Evolutionary conservation across 1,139 yeast genomes (phyloP).

Genomic region (Zygosaccharomyces pseudobailii): DNA sequence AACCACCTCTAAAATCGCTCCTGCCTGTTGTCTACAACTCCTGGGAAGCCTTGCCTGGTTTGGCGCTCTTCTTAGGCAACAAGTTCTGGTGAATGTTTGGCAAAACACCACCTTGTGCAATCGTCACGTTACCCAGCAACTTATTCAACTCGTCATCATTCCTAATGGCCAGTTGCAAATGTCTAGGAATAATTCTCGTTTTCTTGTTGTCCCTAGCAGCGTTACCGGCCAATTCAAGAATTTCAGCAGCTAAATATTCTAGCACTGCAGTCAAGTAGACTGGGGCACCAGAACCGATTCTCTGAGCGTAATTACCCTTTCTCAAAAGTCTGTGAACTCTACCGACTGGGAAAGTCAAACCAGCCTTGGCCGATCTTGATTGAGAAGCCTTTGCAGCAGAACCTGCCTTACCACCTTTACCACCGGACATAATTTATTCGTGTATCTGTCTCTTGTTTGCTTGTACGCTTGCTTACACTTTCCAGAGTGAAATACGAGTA

Average conservation of each 20-base stretch:
- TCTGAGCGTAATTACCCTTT: slow-evolving; percentile 98
- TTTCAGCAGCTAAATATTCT: slow-evolving; percentile 96
- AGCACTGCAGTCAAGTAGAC: slow-evolving; percentile 94
- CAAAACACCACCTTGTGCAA: slow-evolving; percentile 97
- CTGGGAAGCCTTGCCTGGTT: slow-evolving; percentile 76
- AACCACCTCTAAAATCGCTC: background rate
- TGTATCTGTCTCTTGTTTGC: slow-evolving; percentile 23
- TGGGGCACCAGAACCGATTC: slow-evolving; percentile 98
- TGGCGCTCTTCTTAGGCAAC: slow-evolving; percentile 88
- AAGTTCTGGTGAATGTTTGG: slow-evolving; percentile 96
- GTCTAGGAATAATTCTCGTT: slow-evolving; percentile 98
- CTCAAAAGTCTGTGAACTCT: slow-evolving; percentile 96
- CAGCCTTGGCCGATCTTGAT: slow-evolving; percentile 97
- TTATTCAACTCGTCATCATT: slow-evolving; percentile 96
- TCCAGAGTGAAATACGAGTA: background rate
- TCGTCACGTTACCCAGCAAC: slow-evolving; percentile 87
- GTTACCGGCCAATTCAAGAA: slow-evolving; percentile 96
- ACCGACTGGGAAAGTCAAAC: slow-evolving; percentile 99
- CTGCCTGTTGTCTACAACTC: slow-evolving; percentile 51
- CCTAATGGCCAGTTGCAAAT: slow-evolving; percentile 96
- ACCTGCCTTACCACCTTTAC: slow-evolving; percentile 98
- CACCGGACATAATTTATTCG: slow-evolving; percentile 73
- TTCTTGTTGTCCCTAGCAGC: slow-evolving; percentile 98
- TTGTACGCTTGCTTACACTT: slow-evolving; percentile 11
- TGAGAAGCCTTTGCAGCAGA: slow-evolving; percentile 89